These are phyloP conservation scores for Beauveria sp. DNA, from an alignment of 2,329 filamentous ascomycete genomes.

Conservation along the genomic window DNA sequence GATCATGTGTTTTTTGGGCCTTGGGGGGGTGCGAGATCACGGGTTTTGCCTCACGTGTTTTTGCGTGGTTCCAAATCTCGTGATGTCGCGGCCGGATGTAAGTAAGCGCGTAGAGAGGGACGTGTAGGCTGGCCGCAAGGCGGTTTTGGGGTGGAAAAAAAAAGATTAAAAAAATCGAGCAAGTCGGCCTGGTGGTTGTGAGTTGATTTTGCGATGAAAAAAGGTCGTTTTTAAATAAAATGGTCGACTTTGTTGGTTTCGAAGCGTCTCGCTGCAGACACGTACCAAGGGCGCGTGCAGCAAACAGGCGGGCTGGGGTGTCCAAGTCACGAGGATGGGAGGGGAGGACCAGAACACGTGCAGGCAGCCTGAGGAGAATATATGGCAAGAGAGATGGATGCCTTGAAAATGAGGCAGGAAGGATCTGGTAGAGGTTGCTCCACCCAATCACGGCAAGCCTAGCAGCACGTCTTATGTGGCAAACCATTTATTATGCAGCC, in stretches of 20 bases:
- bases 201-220: slow-evolving; percentile 5
- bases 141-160: not conserved
- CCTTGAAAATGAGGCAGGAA: not conserved
- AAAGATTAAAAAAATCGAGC: not conserved
- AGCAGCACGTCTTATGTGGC: not conserved
- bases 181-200: not conserved
- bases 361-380: slow-evolving; percentile 32
- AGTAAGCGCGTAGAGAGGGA: slow-evolving; percentile 19
- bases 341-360: slow-evolving; percentile 33
- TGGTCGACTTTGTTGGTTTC: slow-evolving; percentile 12
- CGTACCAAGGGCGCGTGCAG: slow-evolving; percentile 5
- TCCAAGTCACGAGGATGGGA: slow-evolving; percentile 31
- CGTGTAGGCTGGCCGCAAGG: slow-evolving; percentile 6
- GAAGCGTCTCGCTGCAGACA: not conserved
- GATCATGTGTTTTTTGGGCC: slow-evolving; percentile 35
- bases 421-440: not conserved
- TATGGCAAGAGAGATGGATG: slow-evolving; percentile 18
- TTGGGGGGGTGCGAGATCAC: slow-evolving; percentile 30
- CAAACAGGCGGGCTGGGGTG: slow-evolving; percentile 4
- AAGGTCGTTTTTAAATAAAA: slow-evolving; percentile 3
- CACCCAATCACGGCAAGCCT: not conserved
- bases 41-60: slow-evolving; percentile 39
- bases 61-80: slow-evolving; percentile 34
- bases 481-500: not conserved
- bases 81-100: slow-evolving; percentile 35